Conservation (phyloP, 192 early-diverging fungal genomes). For the Coemansia sp. region DNA sequence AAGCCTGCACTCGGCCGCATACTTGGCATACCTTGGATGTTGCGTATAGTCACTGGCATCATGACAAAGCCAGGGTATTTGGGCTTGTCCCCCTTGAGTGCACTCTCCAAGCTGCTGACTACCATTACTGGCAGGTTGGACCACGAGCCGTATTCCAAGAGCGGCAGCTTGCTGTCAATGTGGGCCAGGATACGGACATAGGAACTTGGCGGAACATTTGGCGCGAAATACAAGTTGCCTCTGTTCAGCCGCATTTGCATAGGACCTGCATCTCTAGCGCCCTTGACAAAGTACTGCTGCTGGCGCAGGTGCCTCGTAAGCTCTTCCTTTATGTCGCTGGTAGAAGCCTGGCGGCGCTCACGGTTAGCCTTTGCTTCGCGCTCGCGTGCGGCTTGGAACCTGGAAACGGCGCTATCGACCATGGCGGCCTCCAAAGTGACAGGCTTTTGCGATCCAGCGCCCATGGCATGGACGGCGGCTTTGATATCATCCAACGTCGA, state of each 20-base stretch:
- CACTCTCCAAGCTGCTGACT: slow-evolving; percentile 23
- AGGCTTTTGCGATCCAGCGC: neutral
- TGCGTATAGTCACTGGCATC: slow-evolving; percentile 11
- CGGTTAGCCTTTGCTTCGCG: neutral
- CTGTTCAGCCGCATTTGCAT: slow-evolving; percentile 12
- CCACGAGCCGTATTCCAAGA: slow-evolving; percentile 37
- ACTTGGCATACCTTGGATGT: slow-evolving; percentile 7
- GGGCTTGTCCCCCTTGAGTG: slow-evolving; percentile 10
- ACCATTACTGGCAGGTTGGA: slow-evolving; percentile 43
- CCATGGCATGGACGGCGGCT: neutral
- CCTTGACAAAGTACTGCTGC: neutral
- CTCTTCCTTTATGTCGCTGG: neutral
- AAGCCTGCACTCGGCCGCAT: neutral
- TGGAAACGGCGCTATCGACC: slow-evolving; percentile 28
- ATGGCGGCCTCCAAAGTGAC: neutral
- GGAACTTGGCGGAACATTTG: slow-evolving; percentile 13
- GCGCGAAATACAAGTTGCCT: slow-evolving; percentile 31
- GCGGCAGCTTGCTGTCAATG: slow-evolving; percentile 29
- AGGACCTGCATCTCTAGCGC: slow-evolving; percentile 8
- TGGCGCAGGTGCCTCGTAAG: neutral
- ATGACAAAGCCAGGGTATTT: slow-evolving; percentile 42
- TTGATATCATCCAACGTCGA: slow-evolving; percentile 15
- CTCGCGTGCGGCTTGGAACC: slow-evolving; percentile 15
- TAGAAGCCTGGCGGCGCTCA: neutral
- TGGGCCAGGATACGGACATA: slow-evolving; percentile 9